Evolutionary conservation across 139 green algal species (phyloP), one percentile per base, ranked within the genome.

Genomic region (Coelastrella sp.): DNA sequence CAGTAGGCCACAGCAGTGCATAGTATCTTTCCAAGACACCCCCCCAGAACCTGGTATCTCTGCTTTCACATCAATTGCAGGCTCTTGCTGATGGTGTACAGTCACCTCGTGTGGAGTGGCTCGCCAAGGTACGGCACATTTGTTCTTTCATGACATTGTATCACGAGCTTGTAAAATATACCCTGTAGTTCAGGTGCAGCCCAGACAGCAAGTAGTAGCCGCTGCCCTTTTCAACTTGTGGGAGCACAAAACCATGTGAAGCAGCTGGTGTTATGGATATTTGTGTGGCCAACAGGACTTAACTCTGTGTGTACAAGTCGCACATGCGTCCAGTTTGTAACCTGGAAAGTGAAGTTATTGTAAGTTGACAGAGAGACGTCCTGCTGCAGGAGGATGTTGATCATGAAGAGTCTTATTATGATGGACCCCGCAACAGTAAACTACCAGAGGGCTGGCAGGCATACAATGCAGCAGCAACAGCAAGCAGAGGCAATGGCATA

Each of bases 351-450:
- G n/a, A n/a, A n/a, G n/a, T n/a, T n/a, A n/a, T n/a, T n/a, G n/a
- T n/a, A n/a, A n/a, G n/a, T n/a, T n/a, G n/a, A n/a, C n/a, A n/a
- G n/a, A n/a, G n/a, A n/a, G n/a, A n/a, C n/a, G n/a, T n/a, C n/a
- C n/a, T n/a, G 23, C 43, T 67, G 45, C 80, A 86, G 80, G 80
- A 86, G 25, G 80, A 86, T 32, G 80, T 86, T 6, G 67, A 86
- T 13, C 67, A 67, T 19, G 80, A 79, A 2, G 80, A 86, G 50
- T 40, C 50, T 1, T 50, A 79, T 13, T n/a, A 53, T 30, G 68
- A 57, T 40, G 38, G 38, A 19, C 45, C 48, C 23, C 35, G 43
- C 5, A 57, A 25, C 66, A 78, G 43, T 50, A 40, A 34, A 1
- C 45, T 86, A 50, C 80, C 80, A 72, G 80, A 86, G 34, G 67